Percentiles rank a stretch among this genome's conserved stretches.
phyloP scores from a whole-genome alignment of 495 filamentous ascomycete species.

The Lophiotrema nucula region DNA sequence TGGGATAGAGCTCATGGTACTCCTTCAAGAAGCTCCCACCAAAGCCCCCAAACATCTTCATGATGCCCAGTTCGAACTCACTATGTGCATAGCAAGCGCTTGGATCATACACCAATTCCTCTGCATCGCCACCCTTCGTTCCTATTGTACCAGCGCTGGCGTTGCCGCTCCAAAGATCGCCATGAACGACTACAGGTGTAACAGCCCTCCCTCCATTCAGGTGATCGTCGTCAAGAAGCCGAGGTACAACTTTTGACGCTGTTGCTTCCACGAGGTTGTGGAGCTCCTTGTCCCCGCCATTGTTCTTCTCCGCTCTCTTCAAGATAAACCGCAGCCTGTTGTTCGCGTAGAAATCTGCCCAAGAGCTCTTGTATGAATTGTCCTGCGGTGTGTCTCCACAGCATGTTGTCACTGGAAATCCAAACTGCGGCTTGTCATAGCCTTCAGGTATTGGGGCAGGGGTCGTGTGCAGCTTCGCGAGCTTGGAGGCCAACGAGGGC shows the following conservation, averaged over 20 bases:
- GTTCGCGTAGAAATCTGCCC: constrained; percentile 82
- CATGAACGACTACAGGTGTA: constrained; percentile 77
- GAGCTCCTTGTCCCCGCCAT: constrained; percentile 64
- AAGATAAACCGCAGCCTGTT: constrained; percentile 68
- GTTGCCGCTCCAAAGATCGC: constrained; percentile 91
- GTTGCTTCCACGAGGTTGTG: constrained; percentile 62
- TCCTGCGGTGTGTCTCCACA: constrained; percentile 82
- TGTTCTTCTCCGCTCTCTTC: constrained; percentile 52
- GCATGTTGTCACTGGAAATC: constrained; percentile 79
- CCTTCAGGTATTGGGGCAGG: constrained; percentile 65
- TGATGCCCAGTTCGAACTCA: constrained; percentile 90
- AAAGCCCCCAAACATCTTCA: constrained; percentile 96
- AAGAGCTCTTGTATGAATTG: constrained; percentile 65
- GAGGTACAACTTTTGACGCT: constrained; percentile 62
- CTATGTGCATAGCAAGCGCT: constrained; percentile 76
- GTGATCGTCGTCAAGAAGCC: constrained; percentile 66
- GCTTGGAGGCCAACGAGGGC: constrained; percentile 64
- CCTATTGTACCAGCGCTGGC: constrained; percentile 64
- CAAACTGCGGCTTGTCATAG: constrained; percentile 62
- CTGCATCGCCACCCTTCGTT: constrained; percentile 52
- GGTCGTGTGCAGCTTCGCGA: constrained; percentile 77
- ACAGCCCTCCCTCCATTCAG: constrained; percentile 59
- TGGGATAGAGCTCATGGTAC: constrained; percentile 72
- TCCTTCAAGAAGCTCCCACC: constrained; percentile 66
- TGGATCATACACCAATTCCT: constrained; percentile 85